phyloP scores from a whole-genome alignment of 139 green algal genomes.

The Coelastrella sp. region DNA sequence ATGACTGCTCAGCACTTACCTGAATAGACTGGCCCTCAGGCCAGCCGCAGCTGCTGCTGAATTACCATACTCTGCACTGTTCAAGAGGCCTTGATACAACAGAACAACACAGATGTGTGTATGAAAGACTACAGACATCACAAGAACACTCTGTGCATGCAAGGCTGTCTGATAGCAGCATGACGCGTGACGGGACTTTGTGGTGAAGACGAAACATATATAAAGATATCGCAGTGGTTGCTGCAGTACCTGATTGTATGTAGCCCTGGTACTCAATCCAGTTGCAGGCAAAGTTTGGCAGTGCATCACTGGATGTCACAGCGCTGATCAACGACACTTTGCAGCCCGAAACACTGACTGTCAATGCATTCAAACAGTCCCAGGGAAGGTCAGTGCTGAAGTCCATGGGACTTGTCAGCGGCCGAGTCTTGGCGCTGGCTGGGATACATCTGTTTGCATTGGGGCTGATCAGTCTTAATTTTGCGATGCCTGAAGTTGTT shows the following conservation, averaged over 20 bases:
- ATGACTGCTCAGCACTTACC: no score
- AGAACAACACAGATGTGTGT: no score
- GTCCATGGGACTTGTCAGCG: slow-evolving; percentile 18
- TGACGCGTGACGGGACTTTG: no score
- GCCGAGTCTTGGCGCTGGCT: not conserved
- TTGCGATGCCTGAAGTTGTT: not conserved
- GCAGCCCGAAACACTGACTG: slow-evolving; percentile 18
- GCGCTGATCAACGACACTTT: not conserved
- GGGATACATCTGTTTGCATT: not conserved
- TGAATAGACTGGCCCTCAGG: no score
- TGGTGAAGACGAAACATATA: no score
- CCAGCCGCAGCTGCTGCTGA: no score
- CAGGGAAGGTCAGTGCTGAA: slow-evolving; percentile 16
- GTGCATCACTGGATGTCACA: not conserved
- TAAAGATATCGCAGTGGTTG: no score
- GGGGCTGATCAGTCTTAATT: not conserved
- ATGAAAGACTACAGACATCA: no score
- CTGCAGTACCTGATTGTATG: not conserved
- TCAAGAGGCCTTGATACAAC: no score
- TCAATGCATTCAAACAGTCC: slow-evolving; percentile 27
- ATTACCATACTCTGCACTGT: no score
- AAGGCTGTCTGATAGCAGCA: not conserved
- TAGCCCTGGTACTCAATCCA: slow-evolving; percentile 21
- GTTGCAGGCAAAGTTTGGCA: slow-evolving; percentile 24
- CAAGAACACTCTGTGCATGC: not conserved